Base-by-base conservation (phyloP, 768 basidiomycete species). In the Tricholoma saponaceum region DNA sequence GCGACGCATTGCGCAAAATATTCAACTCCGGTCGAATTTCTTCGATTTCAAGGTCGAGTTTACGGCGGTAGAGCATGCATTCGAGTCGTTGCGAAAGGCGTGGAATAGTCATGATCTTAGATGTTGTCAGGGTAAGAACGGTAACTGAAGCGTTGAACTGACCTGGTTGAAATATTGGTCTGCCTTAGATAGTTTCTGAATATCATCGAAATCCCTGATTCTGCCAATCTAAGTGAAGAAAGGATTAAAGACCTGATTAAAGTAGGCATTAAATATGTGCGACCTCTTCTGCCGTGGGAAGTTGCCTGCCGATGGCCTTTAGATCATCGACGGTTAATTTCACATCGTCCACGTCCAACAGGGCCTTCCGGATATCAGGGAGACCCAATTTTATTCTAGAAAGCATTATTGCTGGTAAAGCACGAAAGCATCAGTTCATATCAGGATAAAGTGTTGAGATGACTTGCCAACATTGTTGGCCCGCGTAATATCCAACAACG, bases 141-240 rank as follows among this genome's bases (percentile, higher is more conserved):
- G 46, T 37, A 46, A 22, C 2, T 5, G 32, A 26, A 13, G 4
- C 16, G 8, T 14, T 23, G 18, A 10, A n/a, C 74, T 53, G 55
- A 91, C 91, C 79, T 92, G 82, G 58, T 74, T 73, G 64, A 94
- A 89, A 70, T 90, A 95, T 64, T 86, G 87, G 66, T 98, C 95
- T 16, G 91, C 85, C 58, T 89, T 88, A 4, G 91, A 84, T 8
- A 96, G 79, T 65, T 87, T 89, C 41, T 78, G 76, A 12, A 89
- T 73, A 58, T 95, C 87, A 2, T 80, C 85, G 65, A 89, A 92
- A 25, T 82, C 82, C 58, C 80, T 83, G 41, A 96, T 78, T 12
- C 86, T 76, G 12, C 79, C 74, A 49, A 85, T 73, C 89, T 92
- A 62, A 44, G 10, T 23, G 18, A 56, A 52, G 18, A 57, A 25